phyloP scores from a whole-genome alignment of 73 alveolate genomes.

The Tetrahymena borealis region DNA sequence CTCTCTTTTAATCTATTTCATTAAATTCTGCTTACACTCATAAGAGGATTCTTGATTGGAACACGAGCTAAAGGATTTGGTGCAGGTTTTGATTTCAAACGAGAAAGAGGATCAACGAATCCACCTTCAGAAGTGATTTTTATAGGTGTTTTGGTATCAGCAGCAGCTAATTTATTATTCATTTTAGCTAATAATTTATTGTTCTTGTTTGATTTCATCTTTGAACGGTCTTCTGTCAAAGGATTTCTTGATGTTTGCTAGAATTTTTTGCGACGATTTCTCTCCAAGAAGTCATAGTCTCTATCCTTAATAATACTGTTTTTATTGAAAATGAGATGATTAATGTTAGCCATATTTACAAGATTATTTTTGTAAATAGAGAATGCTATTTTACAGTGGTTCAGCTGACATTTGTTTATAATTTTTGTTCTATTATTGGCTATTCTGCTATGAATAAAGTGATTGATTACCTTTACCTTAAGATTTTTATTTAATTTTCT shows the following conservation, averaged over 20 bases:
- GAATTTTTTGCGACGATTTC: constrained; percentile 3
- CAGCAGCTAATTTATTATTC: constrained; percentile 24
- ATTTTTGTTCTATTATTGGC: too few species aligned
- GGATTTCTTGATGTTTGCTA: constrained; percentile 31
- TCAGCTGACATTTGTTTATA: neutral
- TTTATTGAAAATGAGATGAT: neutral
- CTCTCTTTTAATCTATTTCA: too few species aligned
- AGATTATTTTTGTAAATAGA: too few species aligned
- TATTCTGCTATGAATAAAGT: too few species aligned
- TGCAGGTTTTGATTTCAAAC: constrained; percentile 3
- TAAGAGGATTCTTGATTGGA: constrained; percentile 17
- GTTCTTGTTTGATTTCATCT: constrained; percentile 8
- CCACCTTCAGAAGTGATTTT: constrained; percentile 30
- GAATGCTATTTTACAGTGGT: neutral
- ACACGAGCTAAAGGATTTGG: neutral
- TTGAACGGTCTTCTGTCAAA: constrained; percentile 30
- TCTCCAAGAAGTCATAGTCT: constrained; percentile 31
- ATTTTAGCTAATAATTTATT: constrained; percentile 8
- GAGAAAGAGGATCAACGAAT: constrained; percentile 40
- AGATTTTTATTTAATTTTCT: neutral
- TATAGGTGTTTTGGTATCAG: constrained; percentile 5
- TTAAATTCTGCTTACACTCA: constrained; percentile 2
- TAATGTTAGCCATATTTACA: neutral
- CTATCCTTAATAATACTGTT: constrained; percentile 29
- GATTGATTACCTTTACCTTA: neutral